phyloP scores from a whole-genome alignment of 2,329 filamentous ascomycete species.

The Alternaria rosae region DNA sequence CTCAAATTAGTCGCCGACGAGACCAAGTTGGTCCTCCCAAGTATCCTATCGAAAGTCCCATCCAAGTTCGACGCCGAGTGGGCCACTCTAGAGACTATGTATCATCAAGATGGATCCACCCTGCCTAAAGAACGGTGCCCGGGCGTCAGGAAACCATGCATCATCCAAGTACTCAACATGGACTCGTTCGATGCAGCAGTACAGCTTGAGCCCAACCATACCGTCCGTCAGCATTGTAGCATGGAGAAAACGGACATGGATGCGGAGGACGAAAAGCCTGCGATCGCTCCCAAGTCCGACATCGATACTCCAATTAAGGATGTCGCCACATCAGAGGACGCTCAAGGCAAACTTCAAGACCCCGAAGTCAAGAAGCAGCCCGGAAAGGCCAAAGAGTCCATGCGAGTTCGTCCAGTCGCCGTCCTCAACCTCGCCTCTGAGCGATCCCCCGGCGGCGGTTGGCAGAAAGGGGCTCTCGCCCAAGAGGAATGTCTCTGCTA shows the following conservation, averaged over 20 bases:
- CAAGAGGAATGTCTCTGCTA: slow-evolving; percentile 76
- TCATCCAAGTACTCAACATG: slow-evolving; percentile 37
- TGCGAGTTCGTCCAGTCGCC: slow-evolving; percentile 53
- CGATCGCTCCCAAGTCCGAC: background rate
- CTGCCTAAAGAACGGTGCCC: slow-evolving; percentile 35
- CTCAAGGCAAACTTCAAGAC: background rate
- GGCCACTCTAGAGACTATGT: slow-evolving; percentile 28
- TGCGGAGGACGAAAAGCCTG: background rate
- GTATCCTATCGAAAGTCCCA: slow-evolving; percentile 26
- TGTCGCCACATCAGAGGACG: background rate
- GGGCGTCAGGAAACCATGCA: slow-evolving; percentile 31
- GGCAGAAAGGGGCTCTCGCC: slow-evolving; percentile 66
- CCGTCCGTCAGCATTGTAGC: slow-evolving; percentile 15
- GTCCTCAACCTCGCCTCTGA: slow-evolving; percentile 73
- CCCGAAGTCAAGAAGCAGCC: background rate
- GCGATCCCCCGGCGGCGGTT: slow-evolving; percentile 67
- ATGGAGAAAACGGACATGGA: background rate
- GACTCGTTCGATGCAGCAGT: slow-evolving; percentile 47
- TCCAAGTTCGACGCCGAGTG: slow-evolving; percentile 22
- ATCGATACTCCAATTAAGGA: background rate
- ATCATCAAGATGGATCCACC: slow-evolving; percentile 11
- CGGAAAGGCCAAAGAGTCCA: background rate
- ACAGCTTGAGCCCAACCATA: slow-evolving; percentile 30
- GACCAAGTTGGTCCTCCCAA: slow-evolving; percentile 33
- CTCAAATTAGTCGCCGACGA: slow-evolving; percentile 36